Base-by-base conservation (phyloP, 177 flowering plant genomes). In the Vitis hybrid region DNA sequence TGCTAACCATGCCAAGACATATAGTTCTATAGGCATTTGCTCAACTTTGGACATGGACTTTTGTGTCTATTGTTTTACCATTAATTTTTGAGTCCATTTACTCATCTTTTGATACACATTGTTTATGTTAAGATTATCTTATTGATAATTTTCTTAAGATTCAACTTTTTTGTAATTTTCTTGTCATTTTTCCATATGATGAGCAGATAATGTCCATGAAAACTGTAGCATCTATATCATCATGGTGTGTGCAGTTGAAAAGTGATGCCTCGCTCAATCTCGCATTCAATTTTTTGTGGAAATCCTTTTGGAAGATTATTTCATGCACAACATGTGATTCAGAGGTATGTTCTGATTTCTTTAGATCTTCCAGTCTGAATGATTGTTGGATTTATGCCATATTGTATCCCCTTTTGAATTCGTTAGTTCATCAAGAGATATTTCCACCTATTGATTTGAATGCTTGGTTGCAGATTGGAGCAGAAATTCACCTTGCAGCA, bases 401-500 rank as follows among this genome's bases (percentile, higher is more conserved):
- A 4, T n/a, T 48, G 19, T 11, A n/a, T 51, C 18, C 50, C 33
- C 11, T 33, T 18, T 13, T 11, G 19, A 48, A 18, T 26, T 65
- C 71, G 22, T 19, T 29, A 6, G 12, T 51, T 65, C 16, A 13
- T 60, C 52, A 22, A 45, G 19, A 65, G 16, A 22, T 31, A 7
- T 48, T 50, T 64, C 65, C 22, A 52, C 56, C 16, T 12, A 67
- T 70, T 76, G 29, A 58, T 75, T 19, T 72, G 18, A 60, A 48
- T 78, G 64, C 48, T 26, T 60, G 52, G 62, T 66, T 69, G 68
- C 84, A 94, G 97, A 69, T 78, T 67, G 84, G 84, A 70, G 94
- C 92, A 64, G 99, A 95, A 82, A 71, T 93, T 68, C 67, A 64
- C 68, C 73, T 93, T 64, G 99, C 93, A 58, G 85, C 94, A 56